These are phyloP conservation scores for Sphaerostilbella broomeana DNA, from an alignment of 2,329 filamentous ascomycete genomes.

Conservation along the genomic window DNA sequence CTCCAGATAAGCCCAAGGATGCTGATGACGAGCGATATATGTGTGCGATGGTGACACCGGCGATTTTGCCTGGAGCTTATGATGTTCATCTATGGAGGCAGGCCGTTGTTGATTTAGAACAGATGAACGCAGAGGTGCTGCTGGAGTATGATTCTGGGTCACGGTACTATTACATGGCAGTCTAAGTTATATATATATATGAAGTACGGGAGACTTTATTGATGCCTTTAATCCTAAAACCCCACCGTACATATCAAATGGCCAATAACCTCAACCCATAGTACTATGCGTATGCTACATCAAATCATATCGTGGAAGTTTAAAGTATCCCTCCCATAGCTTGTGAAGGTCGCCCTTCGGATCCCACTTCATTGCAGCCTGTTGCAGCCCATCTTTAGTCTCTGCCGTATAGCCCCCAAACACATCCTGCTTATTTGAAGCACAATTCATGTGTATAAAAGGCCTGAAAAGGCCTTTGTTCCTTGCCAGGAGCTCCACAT, in stretches of 20 bases:
- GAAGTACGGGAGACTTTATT: no score
- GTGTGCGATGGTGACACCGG: slow-evolving; percentile 32
- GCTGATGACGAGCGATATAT: slow-evolving; percentile 22
- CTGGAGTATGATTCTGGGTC: slow-evolving; percentile 38
- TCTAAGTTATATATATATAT: no score
- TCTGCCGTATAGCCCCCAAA: slow-evolving; percentile 31
- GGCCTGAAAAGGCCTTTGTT: slow-evolving; percentile 24
- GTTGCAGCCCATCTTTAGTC: slow-evolving; percentile 24
- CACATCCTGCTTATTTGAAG: slow-evolving; percentile 30
- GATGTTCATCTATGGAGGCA: slow-evolving; percentile 36
- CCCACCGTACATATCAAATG: no score
- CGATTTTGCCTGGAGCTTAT: slow-evolving; percentile 30
- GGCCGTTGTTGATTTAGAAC: slow-evolving; percentile 24
- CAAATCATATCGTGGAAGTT: slow-evolving; percentile 7
- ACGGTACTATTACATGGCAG: slow-evolving; percentile 35
- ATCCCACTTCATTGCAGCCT: slow-evolving; percentile 23
- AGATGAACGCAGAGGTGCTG: slow-evolving; percentile 36
- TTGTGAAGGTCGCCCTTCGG: slow-evolving; percentile 21
- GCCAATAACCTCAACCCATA: no score
- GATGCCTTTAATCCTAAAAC: no score
- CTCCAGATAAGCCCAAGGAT: slow-evolving; percentile 3
- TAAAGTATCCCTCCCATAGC: slow-evolving; percentile 20
- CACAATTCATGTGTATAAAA: slow-evolving; percentile 33
- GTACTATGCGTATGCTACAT: neutral
- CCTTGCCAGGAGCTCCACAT: slow-evolving; percentile 22